Evolutionary conservation across 116 monocot species (phyloP), one percentile per base, ranked within the genome.

Genomic region (Posidonia oceanica): DNA sequence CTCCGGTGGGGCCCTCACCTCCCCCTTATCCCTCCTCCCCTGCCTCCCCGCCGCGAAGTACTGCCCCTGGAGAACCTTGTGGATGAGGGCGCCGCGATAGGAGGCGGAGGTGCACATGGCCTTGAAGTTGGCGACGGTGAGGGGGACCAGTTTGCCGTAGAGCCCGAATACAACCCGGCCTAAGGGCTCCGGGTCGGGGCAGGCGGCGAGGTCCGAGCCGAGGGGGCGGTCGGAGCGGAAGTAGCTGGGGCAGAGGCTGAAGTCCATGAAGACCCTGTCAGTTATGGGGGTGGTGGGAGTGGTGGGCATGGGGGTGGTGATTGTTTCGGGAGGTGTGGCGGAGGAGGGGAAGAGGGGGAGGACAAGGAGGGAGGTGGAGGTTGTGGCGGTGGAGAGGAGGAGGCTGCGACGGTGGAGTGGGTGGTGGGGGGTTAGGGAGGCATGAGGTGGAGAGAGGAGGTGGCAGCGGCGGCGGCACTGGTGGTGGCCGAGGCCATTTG

Each of bases 91-190:
- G 7, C 94, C 94, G 3, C 80, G 66, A 80, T 90, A 94, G 67
- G 88, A 67, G 16, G 75, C 72, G 59, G 94, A 75, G 64, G 74
- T 68, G 75, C 90, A 90, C 77, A 82, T 82, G 63, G 84, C 58
- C 70, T 88, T 87, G 83, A 90, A 94, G 73, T 90, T 88, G 61
- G 85, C 79, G 53, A 84, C 82, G 17, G 94, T 94, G 16, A 77
- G 23, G 36, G 94, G 94, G 54, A 90, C 70, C 40, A 82, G 64
- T 54, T 82, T 81, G 41, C 94, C 94, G 54, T 90, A 94, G 71
- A 94, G 88, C 37, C 94, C 94, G 73, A 94, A 88, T 54, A 94
- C 80, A 36, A 94, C 82, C 55, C 94, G 85, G 4, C 94, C 94
- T 39, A 94, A 67, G 22, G 77, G 83, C 39, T 86, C 86, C 15